phyloP scores from a whole-genome alignment of 139 green algal species.

The Closterium sp. region DNA sequence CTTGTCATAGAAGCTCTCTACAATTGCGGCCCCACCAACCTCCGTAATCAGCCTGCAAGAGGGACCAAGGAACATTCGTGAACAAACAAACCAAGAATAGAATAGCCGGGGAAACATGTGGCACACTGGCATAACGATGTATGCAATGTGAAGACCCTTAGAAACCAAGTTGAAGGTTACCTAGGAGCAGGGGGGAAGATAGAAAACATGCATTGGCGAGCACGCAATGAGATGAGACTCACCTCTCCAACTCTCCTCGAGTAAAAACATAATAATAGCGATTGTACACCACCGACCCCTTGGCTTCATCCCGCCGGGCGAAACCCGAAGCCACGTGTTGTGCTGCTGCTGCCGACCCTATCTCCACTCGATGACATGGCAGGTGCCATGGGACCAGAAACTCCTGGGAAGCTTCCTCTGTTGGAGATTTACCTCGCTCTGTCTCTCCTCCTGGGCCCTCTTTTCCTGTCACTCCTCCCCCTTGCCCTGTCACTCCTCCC shows the following conservation, averaged over 20 bases:
- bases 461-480: not conserved
- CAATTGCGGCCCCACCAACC: constrained; percentile 8
- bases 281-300: constrained; percentile 82
- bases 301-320: constrained; percentile 60
- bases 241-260: constrained; percentile 49
- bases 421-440: not conserved
- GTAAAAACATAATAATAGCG: constrained; percentile 95
- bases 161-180: no score
- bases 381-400: constrained; percentile 98
- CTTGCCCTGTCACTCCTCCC: not conserved
- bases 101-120: not conserved
- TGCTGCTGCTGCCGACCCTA: constrained; percentile 16
- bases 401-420: constrained; percentile 58
- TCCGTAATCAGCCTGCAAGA: constrained; percentile 18
- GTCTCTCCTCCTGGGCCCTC: not conserved
- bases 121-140: no score
- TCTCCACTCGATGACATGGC: constrained; percentile 79
- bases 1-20: constrained; percentile 46
- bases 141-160: no score
- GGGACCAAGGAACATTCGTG: not conserved
- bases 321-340: constrained; percentile 8
- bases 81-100: not conserved
- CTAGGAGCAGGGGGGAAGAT: no score
- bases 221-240: not conserved
- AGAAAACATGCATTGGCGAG: not conserved